Base-by-base conservation (phyloP, 2,329 filamentous ascomycete species). In the Epichloe glyceriae region DNA sequence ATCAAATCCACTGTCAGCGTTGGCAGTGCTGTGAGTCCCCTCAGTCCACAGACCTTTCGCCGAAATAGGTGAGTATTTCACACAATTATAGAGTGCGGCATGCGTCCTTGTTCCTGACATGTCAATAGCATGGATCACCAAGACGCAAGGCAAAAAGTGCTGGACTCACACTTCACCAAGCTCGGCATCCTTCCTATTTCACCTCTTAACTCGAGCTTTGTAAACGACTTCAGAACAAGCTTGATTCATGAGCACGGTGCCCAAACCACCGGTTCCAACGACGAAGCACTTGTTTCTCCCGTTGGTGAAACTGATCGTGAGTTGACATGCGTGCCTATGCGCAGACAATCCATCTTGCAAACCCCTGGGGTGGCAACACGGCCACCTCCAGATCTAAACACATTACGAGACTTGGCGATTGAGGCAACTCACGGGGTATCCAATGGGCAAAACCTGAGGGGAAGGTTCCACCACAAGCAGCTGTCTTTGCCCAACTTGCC, bases 311-410 rank as follows among this genome's bases (percentile, higher is more conserved):
- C 12, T 42, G 34, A 34, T 20, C 30, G 14, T 12, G 38, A 42
- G 37, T 11, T 35, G n/a, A 56, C 75, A 11, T 75, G 72, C 55
- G 70, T 70, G 30, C 72, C 73, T 5, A 66, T 73, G 51, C 69
- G 74, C 17, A 67, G 73, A 40, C 69, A 73, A 10, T 76, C 74
- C 3, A 57, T 75, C 37, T 64, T 73, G 12, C 72, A 72, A 52
- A 73, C 68, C 0, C 74, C 74, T 0, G 74, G 74, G 11, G 64
- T 77, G 20, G 74, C 74, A 7, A 77, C 74, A 17, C 50, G 50
- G 15, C 37, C 46, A 8, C 7, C 68, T 30, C 15, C 40, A 19
- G 15, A 43, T 8, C 19, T 3, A 3, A 38, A 3, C 14, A 7
- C 47, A 4, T 14, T 20, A 4, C 12, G 30, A 30, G 30, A 30